These are phyloP conservation scores for Zygoascus biomembranicola DNA, from an alignment of 805 yeast species.

Conservation along the genomic window DNA sequence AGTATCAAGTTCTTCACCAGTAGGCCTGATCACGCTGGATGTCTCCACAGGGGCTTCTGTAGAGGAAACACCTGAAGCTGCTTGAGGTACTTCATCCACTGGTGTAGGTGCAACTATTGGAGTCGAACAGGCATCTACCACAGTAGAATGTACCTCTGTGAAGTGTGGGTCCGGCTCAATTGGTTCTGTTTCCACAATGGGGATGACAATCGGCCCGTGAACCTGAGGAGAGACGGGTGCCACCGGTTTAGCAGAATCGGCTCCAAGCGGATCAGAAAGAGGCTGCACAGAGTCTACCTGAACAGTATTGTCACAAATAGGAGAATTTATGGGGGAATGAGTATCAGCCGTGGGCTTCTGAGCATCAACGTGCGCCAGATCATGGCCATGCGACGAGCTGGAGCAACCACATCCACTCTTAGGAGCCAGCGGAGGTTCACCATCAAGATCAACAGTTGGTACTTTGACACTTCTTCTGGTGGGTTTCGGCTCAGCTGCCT, in stretches of 20 bases:
- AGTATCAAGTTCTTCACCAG: not conserved
- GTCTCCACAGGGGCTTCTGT: not conserved
- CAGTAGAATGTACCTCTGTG: not conserved
- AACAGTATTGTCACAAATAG: not conserved
- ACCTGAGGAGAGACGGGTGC: not conserved
- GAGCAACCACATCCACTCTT: not conserved
- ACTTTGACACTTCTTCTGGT: slow-evolving; percentile 2
- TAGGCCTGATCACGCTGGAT: not conserved
- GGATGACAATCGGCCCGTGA: not conserved
- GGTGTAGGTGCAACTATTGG: not conserved
- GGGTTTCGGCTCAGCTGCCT: not conserved
- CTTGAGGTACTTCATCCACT: not conserved
- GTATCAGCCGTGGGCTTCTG: not conserved
- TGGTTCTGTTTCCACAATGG: not conserved
- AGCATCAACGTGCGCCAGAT: not conserved
- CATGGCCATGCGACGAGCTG: not conserved
- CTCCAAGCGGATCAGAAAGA: not conserved
- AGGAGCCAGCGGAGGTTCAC: not conserved
- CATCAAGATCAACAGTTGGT: slow-evolving; percentile 4
- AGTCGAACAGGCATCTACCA: not conserved
- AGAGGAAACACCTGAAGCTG: not conserved
- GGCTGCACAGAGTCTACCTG: not conserved
- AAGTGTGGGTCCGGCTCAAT: not conserved
- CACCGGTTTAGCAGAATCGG: not conserved
- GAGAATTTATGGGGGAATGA: not conserved